Percentiles rank a stretch among this genome's conserved stretches.
Conservation (phyloP, 208 protist genomes). For the Trypanosoma conorhini region DNA sequence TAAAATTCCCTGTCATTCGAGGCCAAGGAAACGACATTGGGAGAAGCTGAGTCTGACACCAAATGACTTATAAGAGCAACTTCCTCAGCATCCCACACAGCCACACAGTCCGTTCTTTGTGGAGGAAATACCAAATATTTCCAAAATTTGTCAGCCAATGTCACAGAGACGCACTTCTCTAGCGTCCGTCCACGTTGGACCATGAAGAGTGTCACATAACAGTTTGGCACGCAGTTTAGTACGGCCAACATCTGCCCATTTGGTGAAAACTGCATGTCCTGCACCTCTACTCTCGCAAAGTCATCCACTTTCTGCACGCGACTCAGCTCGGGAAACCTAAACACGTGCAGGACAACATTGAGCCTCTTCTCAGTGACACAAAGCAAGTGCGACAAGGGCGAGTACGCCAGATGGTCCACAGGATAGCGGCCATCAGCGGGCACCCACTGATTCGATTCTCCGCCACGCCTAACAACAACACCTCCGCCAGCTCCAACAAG, state of each 20-base stretch:
- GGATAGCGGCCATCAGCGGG: constrained; percentile 48
- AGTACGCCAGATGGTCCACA: constrained; percentile 48
- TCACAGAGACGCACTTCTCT: constrained; percentile 14
- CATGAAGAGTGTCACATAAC: constrained; percentile 39
- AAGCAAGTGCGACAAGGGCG: constrained; percentile 33
- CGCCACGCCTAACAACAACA: constrained; percentile 34
- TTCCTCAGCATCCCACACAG: constrained; percentile 24
- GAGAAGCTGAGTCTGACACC: background rate
- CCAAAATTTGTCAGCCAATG: constrained; percentile 24
- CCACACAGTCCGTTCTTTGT: constrained; percentile 21
- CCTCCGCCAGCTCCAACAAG: constrained; percentile 51
- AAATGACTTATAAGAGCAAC: constrained; percentile 29
- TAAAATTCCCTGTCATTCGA: constrained; percentile 16
- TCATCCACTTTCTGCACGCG: constrained; percentile 44
- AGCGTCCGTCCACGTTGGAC: constrained; percentile 21
- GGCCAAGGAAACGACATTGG: constrained; percentile 13
- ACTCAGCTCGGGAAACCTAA: constrained; percentile 39
- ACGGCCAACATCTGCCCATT: constrained; percentile 56
- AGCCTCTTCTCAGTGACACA: constrained; percentile 62
- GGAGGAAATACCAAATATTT: constrained; percentile 26
- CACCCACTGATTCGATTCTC: constrained; percentile 48
- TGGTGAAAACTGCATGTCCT: constrained; percentile 53
- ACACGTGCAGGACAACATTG: constrained; percentile 56
- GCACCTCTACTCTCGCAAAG: constrained; percentile 44
- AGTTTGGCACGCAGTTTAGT: constrained; percentile 37